Conservation (phyloP, 1,284 basidiomycete genomes). For the Polyporus tsugae region DNA sequence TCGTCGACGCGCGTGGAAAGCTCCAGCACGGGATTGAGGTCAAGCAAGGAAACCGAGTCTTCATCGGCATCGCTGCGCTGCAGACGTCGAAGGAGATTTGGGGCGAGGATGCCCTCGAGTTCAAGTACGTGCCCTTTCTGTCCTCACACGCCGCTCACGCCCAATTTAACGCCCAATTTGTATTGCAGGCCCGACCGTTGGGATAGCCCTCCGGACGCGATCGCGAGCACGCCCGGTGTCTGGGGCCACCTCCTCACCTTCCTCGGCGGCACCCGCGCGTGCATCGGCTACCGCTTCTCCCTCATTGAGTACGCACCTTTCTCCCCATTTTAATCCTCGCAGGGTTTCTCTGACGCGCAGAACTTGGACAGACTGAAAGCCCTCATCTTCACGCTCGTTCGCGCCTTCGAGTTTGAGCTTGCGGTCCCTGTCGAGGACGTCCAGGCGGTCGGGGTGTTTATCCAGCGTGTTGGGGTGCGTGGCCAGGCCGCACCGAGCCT, state of each 20-base stretch:
- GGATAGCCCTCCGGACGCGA: conserved; percentile 55
- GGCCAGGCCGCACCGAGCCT: conserved; percentile 29
- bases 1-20: conserved; percentile 41
- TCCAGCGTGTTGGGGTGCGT: conserved; percentile 32
- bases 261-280: conserved; percentile 65
- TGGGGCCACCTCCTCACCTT: conserved; percentile 70
- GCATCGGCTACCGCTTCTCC: conserved; percentile 78
- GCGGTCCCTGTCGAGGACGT: conserved; percentile 45
- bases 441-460: conserved; percentile 20
- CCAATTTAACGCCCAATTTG: neutral
- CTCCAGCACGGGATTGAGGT: conserved; percentile 43
- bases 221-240: conserved; percentile 59
- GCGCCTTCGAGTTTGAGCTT: conserved; percentile 64
- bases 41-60: conserved; percentile 53
- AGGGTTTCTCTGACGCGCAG: conserved; percentile 53
- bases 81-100: conserved; percentile 58
- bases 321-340: neutral
- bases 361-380: conserved; percentile 53
- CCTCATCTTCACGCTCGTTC: conserved; percentile 63
- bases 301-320: conserved; percentile 61
- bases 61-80: conserved; percentile 57
- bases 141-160: neutral
- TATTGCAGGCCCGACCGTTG: conserved; percentile 64
- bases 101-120: conserved; percentile 62
- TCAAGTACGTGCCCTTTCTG: conserved; percentile 47